Base-by-base conservation (phyloP, 2,329 filamentous ascomycete genomes). In the Hysterium pulicare region DNA sequence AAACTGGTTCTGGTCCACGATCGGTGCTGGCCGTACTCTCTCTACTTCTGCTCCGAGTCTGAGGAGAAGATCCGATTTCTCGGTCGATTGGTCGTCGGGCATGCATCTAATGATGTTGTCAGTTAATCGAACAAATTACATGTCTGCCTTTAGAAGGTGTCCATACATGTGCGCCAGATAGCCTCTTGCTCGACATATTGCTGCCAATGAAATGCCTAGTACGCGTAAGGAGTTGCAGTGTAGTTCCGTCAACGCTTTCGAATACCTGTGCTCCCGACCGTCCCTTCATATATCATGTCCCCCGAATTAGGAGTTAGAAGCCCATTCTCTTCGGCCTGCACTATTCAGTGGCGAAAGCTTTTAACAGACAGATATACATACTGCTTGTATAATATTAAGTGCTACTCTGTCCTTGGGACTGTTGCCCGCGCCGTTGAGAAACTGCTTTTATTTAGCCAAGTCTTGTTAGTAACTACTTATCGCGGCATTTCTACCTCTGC, bases 241-340 rank as follows among this genome's bases (percentile, higher is more conserved):
- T 4, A 38, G 13, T 11, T 13, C 11, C n/a, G 15, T 6, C 24
- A 19, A 24, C 8, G 9, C 10, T 28, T 20, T 37, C 4, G 35
- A 15, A 17, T 45, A 46, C 48, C 53, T 0, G 93, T 98, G 62
- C 88, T 95, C 46, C 93, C 93, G 13, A 95, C 90, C 1, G 93
- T 98, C 51, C 93, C 93, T 72, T 98, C 93, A 68, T 97, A 98
- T 58, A 98, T 90, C 33, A 87, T 94, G 66, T 98, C 93, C 47
- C 91, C 91, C 17, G 86, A 83, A 53, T 86, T 75, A 0, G 93
- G 91, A 0, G 76, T 78, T 34, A 98, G 71, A 15, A 90, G 73
- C 2, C 90, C 90, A 37, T 78, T 71, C 47, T 81, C 77, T 73
- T 98, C 93, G 33, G 90, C 93, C 65, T 83, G 13, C 21, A 21